Conservation (phyloP, 148 eudicot genomes). For the Amaranthus cruentus region DNA sequence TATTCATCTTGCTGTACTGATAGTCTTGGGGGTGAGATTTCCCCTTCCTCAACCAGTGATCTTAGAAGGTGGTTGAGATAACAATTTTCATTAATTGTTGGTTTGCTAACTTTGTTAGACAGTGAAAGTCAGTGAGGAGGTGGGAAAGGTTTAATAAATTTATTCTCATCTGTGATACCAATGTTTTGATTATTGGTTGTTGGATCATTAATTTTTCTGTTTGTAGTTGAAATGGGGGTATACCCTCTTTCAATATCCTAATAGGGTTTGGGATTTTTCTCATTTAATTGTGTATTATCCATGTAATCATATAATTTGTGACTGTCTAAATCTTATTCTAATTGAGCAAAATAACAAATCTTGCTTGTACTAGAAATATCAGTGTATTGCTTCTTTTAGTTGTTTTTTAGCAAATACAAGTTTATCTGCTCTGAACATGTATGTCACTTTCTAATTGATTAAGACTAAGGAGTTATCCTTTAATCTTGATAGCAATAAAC, state of each 20-base stretch:
- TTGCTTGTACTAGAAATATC: neutral
- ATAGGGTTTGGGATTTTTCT: neutral
- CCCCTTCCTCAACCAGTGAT: slow-evolving; percentile 72
- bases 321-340: slow-evolving; percentile 12
- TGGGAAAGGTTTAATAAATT: neutral
- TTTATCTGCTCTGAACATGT: no score
- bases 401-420: neutral
- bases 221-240: slow-evolving; percentile 5
- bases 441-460: no score
- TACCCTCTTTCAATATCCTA: neutral
- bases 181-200: slow-evolving; percentile 13
- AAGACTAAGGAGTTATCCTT: no score
- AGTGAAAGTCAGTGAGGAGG: neutral
- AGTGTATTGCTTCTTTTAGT: no score
- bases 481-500: no score
- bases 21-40: slow-evolving; percentile 69
- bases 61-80: slow-evolving; percentile 65
- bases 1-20: slow-evolving; percentile 74
- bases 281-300: slow-evolving; percentile 12
- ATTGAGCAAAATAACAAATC: slow-evolving; percentile 3
- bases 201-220: slow-evolving; percentile 15
- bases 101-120: slow-evolving; percentile 6
- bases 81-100: slow-evolving; percentile 18
- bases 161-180: slow-evolving; percentile 12
- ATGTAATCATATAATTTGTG: slow-evolving; percentile 19